Conservation (phyloP, 202 grass and related monocot genomes). For the Brachypodium distachyon region DNA sequence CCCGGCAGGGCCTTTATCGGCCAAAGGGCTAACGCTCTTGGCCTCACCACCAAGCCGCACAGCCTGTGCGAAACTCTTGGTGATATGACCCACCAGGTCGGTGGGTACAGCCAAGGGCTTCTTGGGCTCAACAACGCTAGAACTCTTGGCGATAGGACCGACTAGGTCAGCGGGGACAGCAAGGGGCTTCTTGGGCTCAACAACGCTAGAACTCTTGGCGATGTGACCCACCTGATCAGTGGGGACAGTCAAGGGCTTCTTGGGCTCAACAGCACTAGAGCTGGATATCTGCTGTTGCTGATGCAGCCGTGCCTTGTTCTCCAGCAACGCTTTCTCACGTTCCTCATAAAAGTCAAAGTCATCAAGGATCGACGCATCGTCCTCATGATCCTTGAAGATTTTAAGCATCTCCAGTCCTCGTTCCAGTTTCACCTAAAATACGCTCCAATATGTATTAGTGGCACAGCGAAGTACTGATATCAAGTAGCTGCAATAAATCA, state of each 20-base stretch:
- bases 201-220: constrained; percentile 24
- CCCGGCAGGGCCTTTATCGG: constrained; percentile 8
- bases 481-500: not conserved
- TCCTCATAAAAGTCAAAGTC: constrained; percentile 93
- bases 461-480: not conserved
- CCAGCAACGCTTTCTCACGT: constrained; percentile 77
- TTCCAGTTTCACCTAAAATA: constrained; percentile 78
- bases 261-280: constrained; percentile 33
- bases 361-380: constrained; percentile 65
- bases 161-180: constrained; percentile 30
- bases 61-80: constrained; percentile 59
- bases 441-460: not conserved
- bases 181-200: constrained; percentile 34
- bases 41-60: constrained; percentile 58
- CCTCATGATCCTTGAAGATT: constrained; percentile 79
- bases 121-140: constrained; percentile 27
- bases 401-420: constrained; percentile 84
- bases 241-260: constrained; percentile 30
- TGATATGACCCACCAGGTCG: constrained; percentile 48
- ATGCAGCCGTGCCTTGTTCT: constrained; percentile 59
- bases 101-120: constrained; percentile 31
- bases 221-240: constrained; percentile 44
- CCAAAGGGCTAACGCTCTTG: constrained; percentile 23
- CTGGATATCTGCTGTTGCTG: constrained; percentile 39
- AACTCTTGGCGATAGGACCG: constrained; percentile 56